Conservation (phyloP, 805 yeast species). For the Ogataea saltuana region DNA sequence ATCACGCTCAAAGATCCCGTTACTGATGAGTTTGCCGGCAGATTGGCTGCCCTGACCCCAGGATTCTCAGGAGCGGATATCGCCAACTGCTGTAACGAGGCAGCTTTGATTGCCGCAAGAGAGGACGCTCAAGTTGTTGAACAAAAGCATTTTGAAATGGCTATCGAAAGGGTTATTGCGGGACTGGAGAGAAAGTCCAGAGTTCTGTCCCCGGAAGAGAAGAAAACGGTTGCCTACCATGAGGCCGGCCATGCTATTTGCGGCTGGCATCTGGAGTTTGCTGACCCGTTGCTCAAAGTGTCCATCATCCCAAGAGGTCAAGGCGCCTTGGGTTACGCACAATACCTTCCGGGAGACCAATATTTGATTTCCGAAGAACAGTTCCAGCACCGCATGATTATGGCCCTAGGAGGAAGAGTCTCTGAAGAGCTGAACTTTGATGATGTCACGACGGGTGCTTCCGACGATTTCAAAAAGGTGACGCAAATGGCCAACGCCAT, state of each 20-base stretch:
- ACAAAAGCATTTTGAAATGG: conserved; percentile 84
- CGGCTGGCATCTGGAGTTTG: conserved; percentile 91
- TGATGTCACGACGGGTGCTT: conserved; percentile 94
- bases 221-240: conserved; percentile 90
- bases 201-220: conserved; percentile 81
- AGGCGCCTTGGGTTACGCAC: conserved; percentile 97
- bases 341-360: conserved; percentile 91
- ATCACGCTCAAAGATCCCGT: conserved; percentile 56
- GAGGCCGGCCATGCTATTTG: conserved; percentile 99
- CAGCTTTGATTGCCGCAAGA: conserved; percentile 96
- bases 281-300: conserved; percentile 93
- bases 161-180: conserved; percentile 95
- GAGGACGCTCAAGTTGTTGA: conserved; percentile 68
- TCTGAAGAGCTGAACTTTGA: conserved; percentile 91
- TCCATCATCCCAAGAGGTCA: conserved; percentile 96
- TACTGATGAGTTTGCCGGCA: conserved; percentile 68
- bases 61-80: conserved; percentile 99
- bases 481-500: conserved; percentile 90
- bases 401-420: conserved; percentile 97
- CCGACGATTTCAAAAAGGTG: conserved; percentile 94
- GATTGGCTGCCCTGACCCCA: conserved; percentile 93
- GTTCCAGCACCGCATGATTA: conserved; percentile 79
- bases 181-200: conserved; percentile 91
- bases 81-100: conserved; percentile 96
- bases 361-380: conserved; percentile 79